These are phyloP conservation scores for Boletus reticuloceps DNA, from an alignment of 768 basidiomycete genomes.

Conservation along the genomic window DNA sequence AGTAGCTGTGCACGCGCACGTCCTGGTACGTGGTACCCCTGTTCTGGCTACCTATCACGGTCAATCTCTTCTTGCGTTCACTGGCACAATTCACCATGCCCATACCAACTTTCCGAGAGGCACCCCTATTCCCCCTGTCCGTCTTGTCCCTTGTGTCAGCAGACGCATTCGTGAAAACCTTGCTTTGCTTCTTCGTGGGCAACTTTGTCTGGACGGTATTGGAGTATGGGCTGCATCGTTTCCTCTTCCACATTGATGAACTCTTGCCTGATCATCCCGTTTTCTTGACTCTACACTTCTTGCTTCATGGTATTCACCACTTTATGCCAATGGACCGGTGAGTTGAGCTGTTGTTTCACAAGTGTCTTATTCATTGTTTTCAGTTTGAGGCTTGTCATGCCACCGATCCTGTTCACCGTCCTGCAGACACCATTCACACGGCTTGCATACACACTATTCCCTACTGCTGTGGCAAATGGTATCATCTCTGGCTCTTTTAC, in stretches of 20 bases:
- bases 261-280: conserved; percentile 78
- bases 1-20: conserved; percentile 76
- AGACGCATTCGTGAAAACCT: conserved; percentile 50
- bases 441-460: conserved; percentile 81
- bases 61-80: conserved; percentile 80
- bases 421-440: conserved; percentile 85
- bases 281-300: conserved; percentile 85
- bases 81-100: conserved; percentile 74
- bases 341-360: conserved; percentile 17
- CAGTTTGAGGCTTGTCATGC: conserved; percentile 95
- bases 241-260: conserved; percentile 94
- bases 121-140: conserved; percentile 55
- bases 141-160: conserved; percentile 47
- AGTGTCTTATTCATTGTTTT: conserved; percentile 1
- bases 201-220: conserved; percentile 92
- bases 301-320: conserved; percentile 95
- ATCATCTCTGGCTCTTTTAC: conserved; percentile 78
- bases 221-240: conserved; percentile 92
- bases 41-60: conserved; percentile 86
- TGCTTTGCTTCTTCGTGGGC: conserved; percentile 75
- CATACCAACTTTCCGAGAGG: conserved; percentile 58
- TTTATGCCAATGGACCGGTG: conserved; percentile 96
- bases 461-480: conserved; percentile 82
- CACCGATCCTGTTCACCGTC: conserved; percentile 74
- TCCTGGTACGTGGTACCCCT: conserved; percentile 92